Percentiles rank a stretch among this genome's conserved stretches.
Evolutionary conservation across 805 yeast genomes (phyloP).

Genomic region (Candida stauntonica): DNA sequence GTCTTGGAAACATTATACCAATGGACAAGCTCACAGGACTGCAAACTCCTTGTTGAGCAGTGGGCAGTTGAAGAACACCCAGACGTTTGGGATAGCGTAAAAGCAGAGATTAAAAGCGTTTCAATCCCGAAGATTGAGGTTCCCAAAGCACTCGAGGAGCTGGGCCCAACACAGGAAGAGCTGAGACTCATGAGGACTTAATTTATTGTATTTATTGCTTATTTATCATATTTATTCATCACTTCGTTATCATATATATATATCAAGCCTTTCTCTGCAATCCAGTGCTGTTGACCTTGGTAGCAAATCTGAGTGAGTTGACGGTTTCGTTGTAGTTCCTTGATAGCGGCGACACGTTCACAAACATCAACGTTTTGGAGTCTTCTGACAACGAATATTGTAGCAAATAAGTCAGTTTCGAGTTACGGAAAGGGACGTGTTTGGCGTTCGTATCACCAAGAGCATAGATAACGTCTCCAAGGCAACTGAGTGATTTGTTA

Average conservation of each 20-base stretch:
- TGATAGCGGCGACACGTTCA: slow-evolving; percentile 69
- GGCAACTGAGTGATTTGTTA: slow-evolving; percentile 78
- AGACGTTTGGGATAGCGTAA: slow-evolving; percentile 35
- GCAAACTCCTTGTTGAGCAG: slow-evolving; percentile 15
- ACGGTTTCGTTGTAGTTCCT: slow-evolving; percentile 70
- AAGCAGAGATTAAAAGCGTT: slow-evolving; percentile 15
- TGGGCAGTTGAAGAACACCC: slow-evolving; percentile 37
- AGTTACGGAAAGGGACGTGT: slow-evolving; percentile 92
- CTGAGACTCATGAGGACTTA: slow-evolving; percentile 14
- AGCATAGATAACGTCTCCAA: slow-evolving; percentile 86
- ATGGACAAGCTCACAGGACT: slow-evolving; percentile 30
- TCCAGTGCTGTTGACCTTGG: slow-evolving; percentile 64
- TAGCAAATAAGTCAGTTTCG: slow-evolving; percentile 81
- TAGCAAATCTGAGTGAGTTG: slow-evolving; percentile 85
- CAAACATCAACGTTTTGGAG: slow-evolving; percentile 91
- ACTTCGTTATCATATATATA: slow-evolving; percentile 1
- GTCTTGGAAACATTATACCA: slow-evolving; percentile 45
- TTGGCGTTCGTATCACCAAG: slow-evolving; percentile 43
- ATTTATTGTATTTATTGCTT: neutral
- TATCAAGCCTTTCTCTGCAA: slow-evolving; percentile 13
- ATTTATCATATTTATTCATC: slow-evolving; percentile 1
- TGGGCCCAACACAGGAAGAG: slow-evolving; percentile 12
- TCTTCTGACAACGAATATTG: slow-evolving; percentile 82
- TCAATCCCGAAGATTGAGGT: slow-evolving; percentile 4
- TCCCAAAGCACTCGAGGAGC: slow-evolving; percentile 10